Evolutionary conservation across 1,284 basidiomycete genomes (phyloP).

Genomic region (Megacollybia platyphylla): DNA sequence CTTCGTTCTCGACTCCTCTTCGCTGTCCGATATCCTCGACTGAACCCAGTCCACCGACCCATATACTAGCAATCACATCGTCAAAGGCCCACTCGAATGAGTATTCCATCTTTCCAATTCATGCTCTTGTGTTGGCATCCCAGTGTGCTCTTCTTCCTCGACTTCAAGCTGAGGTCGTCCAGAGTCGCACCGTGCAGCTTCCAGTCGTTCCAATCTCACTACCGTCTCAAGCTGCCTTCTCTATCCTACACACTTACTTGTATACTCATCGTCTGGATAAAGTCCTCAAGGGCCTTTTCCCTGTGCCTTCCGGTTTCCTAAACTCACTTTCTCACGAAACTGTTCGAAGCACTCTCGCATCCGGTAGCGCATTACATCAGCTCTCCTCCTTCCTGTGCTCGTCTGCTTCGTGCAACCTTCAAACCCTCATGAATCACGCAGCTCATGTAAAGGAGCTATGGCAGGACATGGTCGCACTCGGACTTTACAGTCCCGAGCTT

Average conservation of each 20-base stretch:
- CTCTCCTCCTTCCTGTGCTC: conserved; percentile 39
- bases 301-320: conserved; percentile 39
- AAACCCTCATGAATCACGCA: conserved; percentile 38
- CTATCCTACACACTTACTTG: conserved; percentile 49
- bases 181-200: conserved; percentile 27
- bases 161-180: conserved; percentile 17
- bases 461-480: conserved; percentile 59
- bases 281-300: conserved; percentile 45
- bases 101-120: conserved; percentile 36
- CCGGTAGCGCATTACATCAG: conserved; percentile 30
- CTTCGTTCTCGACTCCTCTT: conserved; percentile 2
- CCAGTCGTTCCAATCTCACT: conserved; percentile 56
- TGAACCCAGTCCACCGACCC: conserved; percentile 35
- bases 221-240: conserved; percentile 55
- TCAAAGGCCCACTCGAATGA: conserved; percentile 25
- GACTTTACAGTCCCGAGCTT: conserved; percentile 48
- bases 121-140: conserved; percentile 43
- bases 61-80: conserved; percentile 40
- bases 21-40: conserved; percentile 12
- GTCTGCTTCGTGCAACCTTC: conserved; percentile 25
- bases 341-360: conserved; percentile 29
- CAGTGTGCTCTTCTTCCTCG: conserved; percentile 46
- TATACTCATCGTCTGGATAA: conserved; percentile 45
- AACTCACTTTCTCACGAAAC: conserved; percentile 32
- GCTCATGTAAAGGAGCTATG: conserved; percentile 63